A percentile compares a stretch with the other conserved stretches of the same genome.
phyloP scores from a whole-genome alignment of 495 filamentous ascomycete genomes.

The Glarea lozoyensis region DNA sequence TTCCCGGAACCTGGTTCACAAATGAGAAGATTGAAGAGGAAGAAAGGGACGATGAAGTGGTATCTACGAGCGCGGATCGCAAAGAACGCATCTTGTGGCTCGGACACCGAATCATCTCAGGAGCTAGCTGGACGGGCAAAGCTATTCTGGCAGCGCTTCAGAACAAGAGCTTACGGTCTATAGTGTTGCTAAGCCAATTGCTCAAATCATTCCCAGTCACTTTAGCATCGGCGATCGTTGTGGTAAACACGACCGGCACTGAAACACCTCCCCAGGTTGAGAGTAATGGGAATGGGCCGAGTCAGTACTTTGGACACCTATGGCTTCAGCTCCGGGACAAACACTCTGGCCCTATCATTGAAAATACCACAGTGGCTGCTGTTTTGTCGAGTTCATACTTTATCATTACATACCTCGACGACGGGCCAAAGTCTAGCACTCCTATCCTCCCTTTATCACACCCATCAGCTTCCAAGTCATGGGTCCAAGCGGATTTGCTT shows the following conservation, averaged over 20 bases:
- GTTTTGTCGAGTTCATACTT: not conserved
- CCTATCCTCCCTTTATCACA: too few species aligned
- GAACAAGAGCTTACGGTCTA: too few species aligned
- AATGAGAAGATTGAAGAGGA: slow-evolving; percentile 66
- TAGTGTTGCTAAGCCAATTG: too few species aligned
- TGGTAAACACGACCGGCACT: too few species aligned
- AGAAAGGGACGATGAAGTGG: slow-evolving; percentile 60
- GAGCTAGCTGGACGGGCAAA: too few species aligned
- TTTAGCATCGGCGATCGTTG: too few species aligned
- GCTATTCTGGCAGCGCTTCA: too few species aligned
- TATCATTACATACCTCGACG: not conserved
- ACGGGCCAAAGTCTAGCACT: too few species aligned
- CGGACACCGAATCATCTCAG: slow-evolving; percentile 22
- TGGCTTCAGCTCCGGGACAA: not conserved
- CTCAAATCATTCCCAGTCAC: too few species aligned
- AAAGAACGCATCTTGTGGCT: slow-evolving; percentile 71
- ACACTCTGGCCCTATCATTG: not conserved
- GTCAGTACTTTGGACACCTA: not conserved
- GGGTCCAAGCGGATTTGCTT: not conserved
- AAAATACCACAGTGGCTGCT: not conserved
- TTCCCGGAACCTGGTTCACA: slow-evolving; percentile 60
- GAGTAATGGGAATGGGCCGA: not conserved
- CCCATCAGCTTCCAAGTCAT: too few species aligned
- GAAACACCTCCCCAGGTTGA: too few species aligned
- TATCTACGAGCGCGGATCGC: slow-evolving; percentile 54